Conservation (phyloP, 1,284 basidiomycete species). For the Megacollybia platyphylla region DNA sequence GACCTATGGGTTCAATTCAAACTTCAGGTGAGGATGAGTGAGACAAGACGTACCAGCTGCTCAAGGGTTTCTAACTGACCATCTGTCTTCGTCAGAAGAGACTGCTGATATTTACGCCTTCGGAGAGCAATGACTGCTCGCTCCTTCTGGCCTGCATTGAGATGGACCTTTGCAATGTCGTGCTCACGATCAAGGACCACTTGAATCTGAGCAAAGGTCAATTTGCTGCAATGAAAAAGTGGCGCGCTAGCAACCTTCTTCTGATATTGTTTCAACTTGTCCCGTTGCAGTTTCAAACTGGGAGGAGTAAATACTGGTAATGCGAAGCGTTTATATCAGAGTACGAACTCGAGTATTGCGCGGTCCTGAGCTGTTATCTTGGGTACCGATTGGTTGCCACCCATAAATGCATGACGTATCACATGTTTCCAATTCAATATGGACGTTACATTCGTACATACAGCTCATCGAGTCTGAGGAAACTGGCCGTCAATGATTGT, state of each 20-base stretch:
- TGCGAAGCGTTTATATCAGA: background rate
- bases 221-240: background rate
- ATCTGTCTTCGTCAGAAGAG: constrained; percentile 81
- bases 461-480: constrained; percentile 4
- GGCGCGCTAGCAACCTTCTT: constrained; percentile 54
- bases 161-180: constrained; percentile 76
- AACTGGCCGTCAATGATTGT: constrained; percentile 25
- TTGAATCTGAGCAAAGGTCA: constrained; percentile 58
- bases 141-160: constrained; percentile 76
- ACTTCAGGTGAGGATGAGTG: background rate
- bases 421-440: background rate
- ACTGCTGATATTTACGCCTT: constrained; percentile 88
- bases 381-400: constrained; percentile 64
- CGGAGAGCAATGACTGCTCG: constrained; percentile 80
- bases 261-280: constrained; percentile 93
- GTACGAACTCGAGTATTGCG: constrained; percentile 82
- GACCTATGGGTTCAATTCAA: constrained; percentile 40
- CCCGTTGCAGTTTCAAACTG: constrained; percentile 88
- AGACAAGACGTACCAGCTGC: constrained; percentile 57
- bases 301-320: constrained; percentile 8
- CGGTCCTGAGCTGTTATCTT: constrained; percentile 91
- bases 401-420: constrained; percentile 28
- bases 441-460: background rate
- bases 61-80: constrained; percentile 83
- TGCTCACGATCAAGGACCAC: constrained; percentile 78